Percentiles rank a stretch among this genome's conserved stretches.
These are phyloP conservation scores for Picochlorum sp. DNA, from an alignment of 139 green algal species.

Conservation along the genomic window DNA sequence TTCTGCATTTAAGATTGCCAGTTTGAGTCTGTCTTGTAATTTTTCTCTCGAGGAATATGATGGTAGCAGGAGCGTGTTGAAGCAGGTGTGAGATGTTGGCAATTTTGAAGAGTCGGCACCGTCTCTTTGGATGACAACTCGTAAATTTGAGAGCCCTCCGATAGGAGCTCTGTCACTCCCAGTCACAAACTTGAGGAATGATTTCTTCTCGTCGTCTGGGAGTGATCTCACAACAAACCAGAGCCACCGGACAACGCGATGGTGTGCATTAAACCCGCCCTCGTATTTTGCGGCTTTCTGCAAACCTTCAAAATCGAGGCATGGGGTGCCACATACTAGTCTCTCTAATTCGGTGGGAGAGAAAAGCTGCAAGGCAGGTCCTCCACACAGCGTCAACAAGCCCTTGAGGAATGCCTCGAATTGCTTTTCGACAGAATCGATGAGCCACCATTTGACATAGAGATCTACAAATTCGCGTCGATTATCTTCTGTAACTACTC, in stretches of 20 bases:
- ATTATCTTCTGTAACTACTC: conserved; percentile 81
- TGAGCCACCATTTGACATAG: conserved; percentile 71
- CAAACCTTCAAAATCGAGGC: conserved; percentile 83
- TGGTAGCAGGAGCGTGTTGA: conserved; percentile 91
- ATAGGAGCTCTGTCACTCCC: conserved; percentile 72
- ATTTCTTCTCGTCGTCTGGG: conserved; percentile 47
- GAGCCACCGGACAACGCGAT: conserved; percentile 61
- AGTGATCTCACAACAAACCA: conserved; percentile 59
- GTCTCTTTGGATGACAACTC: conserved; percentile 70
- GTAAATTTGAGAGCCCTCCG: conserved; percentile 76
- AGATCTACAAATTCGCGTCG: conserved; percentile 72
- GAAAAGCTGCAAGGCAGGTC: conserved; percentile 81
- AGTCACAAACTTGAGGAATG: conserved; percentile 93
- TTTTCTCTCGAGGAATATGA: conserved; percentile 65
- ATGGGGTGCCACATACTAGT: conserved; percentile 80
- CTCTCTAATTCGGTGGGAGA: conserved; percentile 79
- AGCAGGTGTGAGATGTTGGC: conserved; percentile 79
- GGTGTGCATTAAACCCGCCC: conserved; percentile 59
- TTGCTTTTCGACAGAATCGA: conserved; percentile 40
- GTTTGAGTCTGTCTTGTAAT: conserved; percentile 55
- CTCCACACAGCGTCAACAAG: conserved; percentile 78
- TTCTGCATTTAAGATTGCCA: conserved; percentile 84
- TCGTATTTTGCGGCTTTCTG: conserved; percentile 76
- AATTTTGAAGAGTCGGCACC: conserved; percentile 69
- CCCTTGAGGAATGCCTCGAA: conserved; percentile 79